phyloP scores from a whole-genome alignment of 2,329 filamentous ascomycete species.

The Cryphonectria radicalis region DNA sequence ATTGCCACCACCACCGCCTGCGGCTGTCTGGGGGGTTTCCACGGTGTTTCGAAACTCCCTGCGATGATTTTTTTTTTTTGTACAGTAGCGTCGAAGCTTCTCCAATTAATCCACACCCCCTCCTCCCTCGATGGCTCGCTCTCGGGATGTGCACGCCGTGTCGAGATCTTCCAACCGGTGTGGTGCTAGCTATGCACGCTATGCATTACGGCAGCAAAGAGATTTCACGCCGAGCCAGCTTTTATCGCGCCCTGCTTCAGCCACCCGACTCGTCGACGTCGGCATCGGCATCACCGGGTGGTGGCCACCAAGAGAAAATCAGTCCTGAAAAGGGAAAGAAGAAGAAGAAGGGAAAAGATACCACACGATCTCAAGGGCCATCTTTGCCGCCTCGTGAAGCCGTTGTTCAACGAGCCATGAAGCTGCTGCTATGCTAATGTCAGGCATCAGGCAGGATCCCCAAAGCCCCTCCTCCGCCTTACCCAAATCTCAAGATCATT shows the following conservation, averaged over 20 bases:
- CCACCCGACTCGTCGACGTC: conserved; percentile 20
- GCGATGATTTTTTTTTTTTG: background rate
- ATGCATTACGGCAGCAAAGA: background rate
- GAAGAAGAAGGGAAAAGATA: background rate
- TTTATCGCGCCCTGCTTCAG: conserved; percentile 19
- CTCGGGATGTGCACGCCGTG: conserved; percentile 11
- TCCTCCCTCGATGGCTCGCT: background rate
- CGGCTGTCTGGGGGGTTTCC: background rate
- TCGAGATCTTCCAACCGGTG: background rate
- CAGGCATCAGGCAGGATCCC: conserved; percentile 9
- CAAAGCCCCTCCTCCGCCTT: background rate
- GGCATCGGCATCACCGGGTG: conserved; percentile 21
- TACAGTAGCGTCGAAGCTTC: conserved; percentile 2
- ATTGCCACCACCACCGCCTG: background rate
- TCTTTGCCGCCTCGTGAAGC: background rate
- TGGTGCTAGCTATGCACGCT: background rate
- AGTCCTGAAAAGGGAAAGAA: background rate
- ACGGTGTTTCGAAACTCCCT: background rate
- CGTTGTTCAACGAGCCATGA: background rate
- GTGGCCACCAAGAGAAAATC: background rate
- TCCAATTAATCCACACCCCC: background rate
- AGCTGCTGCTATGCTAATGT: conserved; percentile 3
- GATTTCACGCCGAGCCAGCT: background rate
- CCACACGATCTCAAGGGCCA: background rate
- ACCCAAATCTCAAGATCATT: background rate